Evolutionary conservation across 1,284 basidiomycete genomes (phyloP), one percentile per base, ranked within the genome.

Genomic region (Thecaphora thlaspeos): DNA sequence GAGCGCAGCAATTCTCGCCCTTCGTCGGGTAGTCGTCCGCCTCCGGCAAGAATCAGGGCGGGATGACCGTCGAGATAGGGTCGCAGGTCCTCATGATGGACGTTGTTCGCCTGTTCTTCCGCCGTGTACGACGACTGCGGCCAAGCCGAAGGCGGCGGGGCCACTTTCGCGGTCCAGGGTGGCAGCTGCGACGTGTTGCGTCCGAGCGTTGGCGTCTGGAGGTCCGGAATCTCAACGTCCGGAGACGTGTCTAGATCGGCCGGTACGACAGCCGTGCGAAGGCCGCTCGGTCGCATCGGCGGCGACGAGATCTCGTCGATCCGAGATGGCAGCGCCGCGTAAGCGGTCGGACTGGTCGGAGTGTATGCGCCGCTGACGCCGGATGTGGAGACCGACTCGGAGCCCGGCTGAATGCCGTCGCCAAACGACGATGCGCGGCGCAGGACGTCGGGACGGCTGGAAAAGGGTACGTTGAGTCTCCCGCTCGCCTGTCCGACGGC

Each of bases 41-140:
- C 74, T 24, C 72, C 74, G 18, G 75, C 70, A 2, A 77, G 50
- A 40, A 75, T 48, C 37, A 77, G 64, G 15, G 75, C 61, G 8
- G 75, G 73, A 18, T 62, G 51, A 11, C 75, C 75, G 44, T 77
- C 75, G 2, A 38, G 28, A 21, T 77, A 77, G 1, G 68, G 48
- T 3, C 44, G 32, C 38, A 34, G 32, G 32, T 34, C 32, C 32
- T 8, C 32, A 8, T 14, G 11, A 11, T 34, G 4, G 32, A 11
- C 9, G 32, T 17, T 15, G 32, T 34, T 30, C 28, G 7, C 28
- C 14, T 7, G 28, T 14, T 30, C 28, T 7, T 7, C 28, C 28
- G 7, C 28, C 28, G n/a, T n/a, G n/a, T 30, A 14, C 28, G 28
- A 30, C 28, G 28, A 30, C 8, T 30, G 28, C 28, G 28, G 14